phyloP scores from a whole-genome alignment of 495 filamentous ascomycete genomes.

The Penicillium canescens region DNA sequence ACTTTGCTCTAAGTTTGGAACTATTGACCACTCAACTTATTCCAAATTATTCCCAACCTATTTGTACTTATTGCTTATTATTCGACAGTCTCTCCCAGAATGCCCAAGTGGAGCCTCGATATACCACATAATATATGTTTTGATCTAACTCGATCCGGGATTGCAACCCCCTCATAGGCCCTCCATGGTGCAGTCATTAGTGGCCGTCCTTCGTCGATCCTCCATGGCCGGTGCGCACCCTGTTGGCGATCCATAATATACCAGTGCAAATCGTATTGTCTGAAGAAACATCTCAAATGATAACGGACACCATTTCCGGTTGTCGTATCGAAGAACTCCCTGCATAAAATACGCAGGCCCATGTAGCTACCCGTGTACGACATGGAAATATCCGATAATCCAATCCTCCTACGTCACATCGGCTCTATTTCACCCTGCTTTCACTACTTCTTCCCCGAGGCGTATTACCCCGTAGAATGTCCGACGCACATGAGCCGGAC shows the following conservation, averaged over 20 bases:
- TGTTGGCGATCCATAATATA: slow-evolving; percentile 8
- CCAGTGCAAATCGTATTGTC: background rate
- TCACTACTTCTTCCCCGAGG: background rate
- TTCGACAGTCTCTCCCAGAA: no score
- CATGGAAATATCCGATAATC: slow-evolving; percentile 9
- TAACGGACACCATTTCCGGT: background rate
- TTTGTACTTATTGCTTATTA: background rate
- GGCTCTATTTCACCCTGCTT: background rate
- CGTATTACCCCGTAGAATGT: slow-evolving; percentile 16
- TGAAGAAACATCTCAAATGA: slow-evolving; percentile 3
- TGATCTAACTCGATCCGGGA: background rate
- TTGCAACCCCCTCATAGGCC: background rate
- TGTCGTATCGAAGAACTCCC: slow-evolving; percentile 20
- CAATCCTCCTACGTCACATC: slow-evolving; percentile 2
- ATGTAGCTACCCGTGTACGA: slow-evolving; percentile 8
- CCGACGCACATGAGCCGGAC: slow-evolving; percentile 12
- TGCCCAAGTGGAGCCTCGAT: no score
- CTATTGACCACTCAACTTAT: background rate
- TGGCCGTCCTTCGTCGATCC: slow-evolving; percentile 6
- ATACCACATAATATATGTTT: no score
- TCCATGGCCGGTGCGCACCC: slow-evolving; percentile 15
- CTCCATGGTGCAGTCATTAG: background rate
- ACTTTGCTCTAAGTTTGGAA: background rate
- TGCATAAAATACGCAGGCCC: background rate
- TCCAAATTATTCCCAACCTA: background rate